Evolutionary conservation across 2,329 filamentous ascomycete genomes (phyloP), one percentile per base, ranked within the genome.

Genomic region (Tolypocladium paradoxum): DNA sequence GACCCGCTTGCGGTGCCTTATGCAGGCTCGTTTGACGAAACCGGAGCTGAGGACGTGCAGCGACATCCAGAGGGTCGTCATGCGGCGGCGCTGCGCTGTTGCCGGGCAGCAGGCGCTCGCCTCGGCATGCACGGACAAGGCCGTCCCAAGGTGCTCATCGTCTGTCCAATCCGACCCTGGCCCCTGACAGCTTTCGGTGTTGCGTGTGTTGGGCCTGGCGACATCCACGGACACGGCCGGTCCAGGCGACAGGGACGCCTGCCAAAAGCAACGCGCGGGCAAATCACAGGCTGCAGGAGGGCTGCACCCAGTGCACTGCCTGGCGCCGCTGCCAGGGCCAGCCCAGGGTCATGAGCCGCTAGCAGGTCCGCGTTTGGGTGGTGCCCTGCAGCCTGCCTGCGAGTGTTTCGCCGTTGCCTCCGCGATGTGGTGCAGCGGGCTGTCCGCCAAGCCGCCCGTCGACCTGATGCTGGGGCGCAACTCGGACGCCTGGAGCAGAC

Each of bases 21-120:
- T n/a, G 38, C 24, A 27, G 38, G 9, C 12, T 43, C 38, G 38
- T 27, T 43, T 43, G 38, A 43, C 38, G 22, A 43, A 43, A 43
- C 38, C 6, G 22, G 37, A 38, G 16, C 40, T 27, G 40, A 29
- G 8, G 40, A 29, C 33, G 31, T 11, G 9, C 12, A 16, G 33
- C 33, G 33, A 34, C 24, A 24, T 45, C 24, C 22, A 27, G 12
- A 27, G 3, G 43, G 43, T 27, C 27, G 43, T 31, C 40, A 45
- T 14, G 40, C 40, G 40, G 22, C 43, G 43, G 3, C 24, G 27
- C 24, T 46, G 43, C 24, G 29, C 43, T 48, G 53, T 54, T 54
- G 53, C 53, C 49, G 49, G 49, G 53, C 53, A 54, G 49, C 53
- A 45, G 14, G 27, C 52, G 14, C 52, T 53, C 38, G n/a, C 27